phyloP scores from a whole-genome alignment of 495 filamentous ascomycete species.

The Penicillium macrosclerotiorum region DNA sequence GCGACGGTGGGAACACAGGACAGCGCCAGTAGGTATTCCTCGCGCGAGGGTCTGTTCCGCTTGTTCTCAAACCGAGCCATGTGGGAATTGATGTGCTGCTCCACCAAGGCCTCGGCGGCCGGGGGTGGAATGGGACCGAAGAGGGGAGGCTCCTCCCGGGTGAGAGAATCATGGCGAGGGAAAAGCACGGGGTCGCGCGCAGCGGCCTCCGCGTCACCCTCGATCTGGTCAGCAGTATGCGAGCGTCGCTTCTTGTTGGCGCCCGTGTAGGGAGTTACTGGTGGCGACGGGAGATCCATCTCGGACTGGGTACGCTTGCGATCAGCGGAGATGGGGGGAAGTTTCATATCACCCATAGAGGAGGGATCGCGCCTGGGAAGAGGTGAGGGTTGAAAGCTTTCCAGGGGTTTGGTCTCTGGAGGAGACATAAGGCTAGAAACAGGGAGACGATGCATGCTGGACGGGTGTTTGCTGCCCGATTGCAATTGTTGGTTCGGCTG shows the following conservation, averaged over 20 bases:
- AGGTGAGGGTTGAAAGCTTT: conserved; percentile 52
- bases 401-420: conserved; percentile 62
- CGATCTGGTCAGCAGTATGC: conserved; percentile 38
- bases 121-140: conserved; percentile 50
- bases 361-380: conserved; percentile 29
- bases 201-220: conserved; percentile 30
- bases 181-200: conserved; percentile 62
- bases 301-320: conserved; percentile 48
- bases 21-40: conserved; percentile 68
- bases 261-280: conserved; percentile 64
- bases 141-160: conserved; percentile 50
- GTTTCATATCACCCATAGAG: conserved; percentile 42
- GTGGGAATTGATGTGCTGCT: conserved; percentile 65
- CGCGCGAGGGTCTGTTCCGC: conserved; percentile 60
- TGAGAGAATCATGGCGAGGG: conserved; percentile 45
- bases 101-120: conserved; percentile 54
- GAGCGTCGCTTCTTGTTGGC: conserved; percentile 52
- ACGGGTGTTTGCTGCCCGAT: conserved; percentile 22
- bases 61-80: conserved; percentile 54
- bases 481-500: conserved; percentile 3
- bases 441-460: conserved; percentile 50
- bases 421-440: conserved; percentile 72
- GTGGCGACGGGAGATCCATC: conserved; percentile 64
- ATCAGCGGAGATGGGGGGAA: conserved; percentile 49
- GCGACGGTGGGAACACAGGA: conserved; percentile 65